A percentile compares a stretch with the other conserved stretches of the same genome.
Conservation (phyloP, 169 alveolate genomes). For the Cryptosporidium ubiquitum region DNA sequence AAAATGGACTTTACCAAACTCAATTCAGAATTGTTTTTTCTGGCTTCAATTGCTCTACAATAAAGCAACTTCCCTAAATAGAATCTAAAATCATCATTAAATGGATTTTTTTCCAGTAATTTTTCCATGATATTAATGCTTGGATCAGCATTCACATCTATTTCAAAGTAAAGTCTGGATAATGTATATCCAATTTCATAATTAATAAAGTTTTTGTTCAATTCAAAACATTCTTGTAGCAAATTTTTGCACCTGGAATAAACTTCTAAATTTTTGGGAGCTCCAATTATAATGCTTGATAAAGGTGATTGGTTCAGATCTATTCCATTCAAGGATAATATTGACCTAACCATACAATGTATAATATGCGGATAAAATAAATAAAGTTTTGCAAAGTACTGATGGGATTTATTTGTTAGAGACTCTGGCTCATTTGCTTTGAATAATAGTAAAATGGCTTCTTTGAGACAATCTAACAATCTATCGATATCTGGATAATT, state of each 20-base stretch:
- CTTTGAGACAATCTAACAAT: slow-evolving; percentile 4
- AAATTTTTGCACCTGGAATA: slow-evolving; percentile 5
- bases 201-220: not conserved
- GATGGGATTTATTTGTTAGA: not conserved
- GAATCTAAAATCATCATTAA: slow-evolving; percentile 37
- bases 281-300: not conserved
- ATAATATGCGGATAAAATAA: slow-evolving; percentile 23
- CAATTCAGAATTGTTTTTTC: not conserved
- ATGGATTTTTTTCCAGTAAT: slow-evolving; percentile 8
- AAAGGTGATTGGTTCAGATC: slow-evolving; percentile 26
- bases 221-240: not conserved
- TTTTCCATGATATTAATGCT: slow-evolving; percentile 44
- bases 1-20: not conserved
- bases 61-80: slow-evolving; percentile 24
- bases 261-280: not conserved
- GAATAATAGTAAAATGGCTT: not conserved
- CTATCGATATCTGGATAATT: slow-evolving; percentile 16
- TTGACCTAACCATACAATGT: slow-evolving; percentile 30
- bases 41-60: slow-evolving; percentile 10
- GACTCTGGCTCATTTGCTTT: not conserved
- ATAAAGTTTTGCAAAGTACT: not conserved
- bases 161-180: slow-evolving; percentile 39
- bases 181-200: slow-evolving; percentile 38
- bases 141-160: slow-evolving; percentile 12
- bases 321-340: slow-evolving; percentile 14